These are phyloP conservation scores for Effrenium voratum DNA, from an alignment of 73 alveolate genomes.

Conservation along the genomic window DNA sequence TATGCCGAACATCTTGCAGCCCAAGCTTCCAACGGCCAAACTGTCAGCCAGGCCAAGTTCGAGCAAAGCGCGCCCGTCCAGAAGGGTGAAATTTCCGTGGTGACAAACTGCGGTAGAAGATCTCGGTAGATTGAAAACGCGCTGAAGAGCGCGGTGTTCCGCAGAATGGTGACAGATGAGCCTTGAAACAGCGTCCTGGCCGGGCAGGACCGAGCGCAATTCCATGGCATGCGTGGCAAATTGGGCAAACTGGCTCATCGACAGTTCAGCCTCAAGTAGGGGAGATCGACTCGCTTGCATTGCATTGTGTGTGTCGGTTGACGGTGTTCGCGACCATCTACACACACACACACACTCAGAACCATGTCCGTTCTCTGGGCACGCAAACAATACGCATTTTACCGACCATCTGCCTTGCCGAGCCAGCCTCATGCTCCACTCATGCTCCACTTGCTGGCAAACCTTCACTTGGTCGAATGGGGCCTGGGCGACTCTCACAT, in stretches of 20 bases:
- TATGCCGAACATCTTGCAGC: not conserved
- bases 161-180: slow-evolving; percentile 62
- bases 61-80: slow-evolving; percentile 90
- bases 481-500: slow-evolving; percentile 5
- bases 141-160: slow-evolving; percentile 87
- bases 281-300: too few species aligned
- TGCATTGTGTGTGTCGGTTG: too few species aligned
- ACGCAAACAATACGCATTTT: too few species aligned
- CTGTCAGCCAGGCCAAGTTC: slow-evolving; percentile 82
- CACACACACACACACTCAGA: not conserved
- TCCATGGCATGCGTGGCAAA: too few species aligned
- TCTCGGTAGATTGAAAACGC: slow-evolving; percentile 72
- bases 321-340: not conserved
- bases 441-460: slow-evolving; percentile 74
- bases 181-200: slow-evolving; percentile 75
- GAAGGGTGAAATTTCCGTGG: slow-evolving; percentile 58
- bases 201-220: not conserved
- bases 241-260: too few species aligned
- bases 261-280: too few species aligned
- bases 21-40: slow-evolving; percentile 82
- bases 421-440: slow-evolving; percentile 60
- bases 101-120: slow-evolving; percentile 8
- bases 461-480: slow-evolving; percentile 85
- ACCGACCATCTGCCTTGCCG: too few species aligned
- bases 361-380: too few species aligned